Conservation (phyloP, 2,329 filamentous ascomycete genomes). For the Volutella citrinella region DNA sequence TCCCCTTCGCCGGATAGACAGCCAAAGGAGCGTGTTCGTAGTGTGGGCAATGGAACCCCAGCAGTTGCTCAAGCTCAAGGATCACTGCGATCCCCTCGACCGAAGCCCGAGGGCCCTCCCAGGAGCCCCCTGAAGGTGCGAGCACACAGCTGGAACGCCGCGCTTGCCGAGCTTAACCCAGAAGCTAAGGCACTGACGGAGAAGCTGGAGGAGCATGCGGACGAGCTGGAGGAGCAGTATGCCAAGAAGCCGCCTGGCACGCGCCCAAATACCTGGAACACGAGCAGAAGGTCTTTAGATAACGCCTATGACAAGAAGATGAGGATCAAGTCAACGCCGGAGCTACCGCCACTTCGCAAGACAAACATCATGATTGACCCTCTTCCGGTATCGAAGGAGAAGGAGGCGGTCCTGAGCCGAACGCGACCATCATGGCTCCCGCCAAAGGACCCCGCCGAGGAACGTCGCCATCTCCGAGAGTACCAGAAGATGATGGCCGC, state of each 20-base stretch:
- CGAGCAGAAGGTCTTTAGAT: constrained; percentile 31
- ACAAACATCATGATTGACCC: constrained; percentile 83
- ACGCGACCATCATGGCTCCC: constrained; percentile 83
- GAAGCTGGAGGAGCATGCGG: constrained; percentile 75
- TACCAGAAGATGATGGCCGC: constrained; percentile 79
- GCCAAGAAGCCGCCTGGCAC: constrained; percentile 26
- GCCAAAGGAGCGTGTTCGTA: constrained; percentile 50
- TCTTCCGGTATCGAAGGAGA: constrained; percentile 79
- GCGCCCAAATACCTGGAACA: constrained; percentile 41
- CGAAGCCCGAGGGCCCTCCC: constrained; percentile 46
- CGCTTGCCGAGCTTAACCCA: constrained; percentile 63
- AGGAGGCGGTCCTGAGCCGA: constrained; percentile 76
- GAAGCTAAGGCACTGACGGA: constrained; percentile 75
- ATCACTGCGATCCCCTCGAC: constrained; percentile 54
- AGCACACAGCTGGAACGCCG: constrained; percentile 73
- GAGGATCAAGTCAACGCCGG: constrained; percentile 62
- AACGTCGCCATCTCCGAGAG: constrained; percentile 81
- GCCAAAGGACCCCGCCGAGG: constrained; percentile 85
- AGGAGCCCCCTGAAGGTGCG: constrained; percentile 48
- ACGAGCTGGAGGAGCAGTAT: constrained; percentile 49
- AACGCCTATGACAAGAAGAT: constrained; percentile 42
- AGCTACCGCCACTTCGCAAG: constrained; percentile 66
- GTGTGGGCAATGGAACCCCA: constrained; percentile 63
- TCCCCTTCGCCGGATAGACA: constrained; percentile 52
- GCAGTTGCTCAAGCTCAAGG: constrained; percentile 57